A percentile compares a stretch with the other conserved stretches of the same genome.
These are phyloP conservation scores for Mikania micrantha DNA, from an alignment of 129 eudicot species.

Conservation along the genomic window DNA sequence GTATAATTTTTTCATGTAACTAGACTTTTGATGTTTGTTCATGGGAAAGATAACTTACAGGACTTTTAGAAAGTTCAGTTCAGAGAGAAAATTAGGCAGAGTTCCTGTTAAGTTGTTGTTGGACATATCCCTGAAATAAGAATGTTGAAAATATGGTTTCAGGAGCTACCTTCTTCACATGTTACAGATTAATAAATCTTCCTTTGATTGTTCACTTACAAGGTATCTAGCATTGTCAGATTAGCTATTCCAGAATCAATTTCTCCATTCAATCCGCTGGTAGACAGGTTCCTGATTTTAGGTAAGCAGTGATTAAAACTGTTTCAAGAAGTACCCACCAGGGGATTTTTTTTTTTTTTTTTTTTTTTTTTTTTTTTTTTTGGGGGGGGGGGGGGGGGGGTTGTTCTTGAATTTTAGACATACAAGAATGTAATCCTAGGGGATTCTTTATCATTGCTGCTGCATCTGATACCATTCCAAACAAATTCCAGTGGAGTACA, in stretches of 20 bases:
- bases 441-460: background rate
- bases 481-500: slow-evolving; percentile 35
- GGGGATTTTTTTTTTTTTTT: too few relatives aligned
- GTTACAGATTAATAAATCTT: background rate
- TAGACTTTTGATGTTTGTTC: background rate
- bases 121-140: slow-evolving; percentile 48
- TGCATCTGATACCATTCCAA: slow-evolving; percentile 47
- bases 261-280: slow-evolving; percentile 35
- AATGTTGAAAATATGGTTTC: background rate
- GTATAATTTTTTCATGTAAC: background rate
- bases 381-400: background rate
- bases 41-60: slow-evolving; percentile 31
- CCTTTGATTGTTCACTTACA: slow-evolving; percentile 33
- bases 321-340: background rate
- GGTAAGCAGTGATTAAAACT: background rate
- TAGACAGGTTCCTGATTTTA: slow-evolving; percentile 41
- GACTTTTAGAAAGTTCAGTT: slow-evolving; percentile 21
- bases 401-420: background rate
- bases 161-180: background rate
- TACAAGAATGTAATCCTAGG: slow-evolving; percentile 32
- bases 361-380: too few relatives aligned
- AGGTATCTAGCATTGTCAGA: slow-evolving; percentile 35
- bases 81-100: slow-evolving; percentile 40
- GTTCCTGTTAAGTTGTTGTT: slow-evolving; percentile 44
- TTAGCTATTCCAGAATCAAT: slow-evolving; percentile 34